These are phyloP conservation scores for Pythium pyrilobum DNA, from an alignment of 352 stramenopile genomes.

Conservation along the genomic window DNA sequence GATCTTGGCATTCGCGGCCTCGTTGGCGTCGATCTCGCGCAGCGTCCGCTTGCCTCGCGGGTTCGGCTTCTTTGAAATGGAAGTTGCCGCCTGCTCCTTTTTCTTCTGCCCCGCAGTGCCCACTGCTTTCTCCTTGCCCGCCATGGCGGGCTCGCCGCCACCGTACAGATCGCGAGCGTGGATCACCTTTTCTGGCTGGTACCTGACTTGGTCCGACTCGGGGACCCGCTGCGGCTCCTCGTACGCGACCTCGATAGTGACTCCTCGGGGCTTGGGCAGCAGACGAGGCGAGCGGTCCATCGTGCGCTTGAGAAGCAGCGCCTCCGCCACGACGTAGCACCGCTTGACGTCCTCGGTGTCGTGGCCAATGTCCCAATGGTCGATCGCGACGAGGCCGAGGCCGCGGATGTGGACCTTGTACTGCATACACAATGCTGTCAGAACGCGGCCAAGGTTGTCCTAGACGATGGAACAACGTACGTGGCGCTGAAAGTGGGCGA, in stretches of 20 bases:
- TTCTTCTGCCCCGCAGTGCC: neutral
- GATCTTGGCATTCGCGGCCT: neutral
- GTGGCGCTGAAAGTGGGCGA: slow-evolving; percentile 56
- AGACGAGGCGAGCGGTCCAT: slow-evolving; percentile 25
- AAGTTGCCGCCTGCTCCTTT: neutral
- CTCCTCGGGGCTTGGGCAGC: slow-evolving; percentile 31
- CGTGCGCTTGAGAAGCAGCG: slow-evolving; percentile 46
- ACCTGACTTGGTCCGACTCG: slow-evolving; percentile 55
- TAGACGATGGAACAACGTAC: too few species aligned
- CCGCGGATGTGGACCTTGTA: slow-evolving; percentile 58
- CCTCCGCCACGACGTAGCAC: slow-evolving; percentile 57
- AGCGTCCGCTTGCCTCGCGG: slow-evolving; percentile 48
- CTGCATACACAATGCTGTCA: slow-evolving; percentile 16
- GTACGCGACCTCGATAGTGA: slow-evolving; percentile 44
- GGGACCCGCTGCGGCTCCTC: slow-evolving; percentile 46
- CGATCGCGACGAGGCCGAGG: slow-evolving; percentile 38
- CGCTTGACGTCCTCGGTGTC: slow-evolving; percentile 58
- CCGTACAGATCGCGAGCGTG: slow-evolving; percentile 31
- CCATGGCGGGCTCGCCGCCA: neutral
- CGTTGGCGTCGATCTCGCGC: slow-evolving; percentile 12
- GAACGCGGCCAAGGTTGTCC: neutral
- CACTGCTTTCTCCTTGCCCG: neutral
- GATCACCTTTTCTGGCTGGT: slow-evolving; percentile 38
- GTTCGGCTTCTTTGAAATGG: slow-evolving; percentile 11
- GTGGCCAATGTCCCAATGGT: slow-evolving; percentile 48